Base-by-base conservation (phyloP, 2,329 filamentous ascomycete genomes). In the Venturia nashicola region DNA sequence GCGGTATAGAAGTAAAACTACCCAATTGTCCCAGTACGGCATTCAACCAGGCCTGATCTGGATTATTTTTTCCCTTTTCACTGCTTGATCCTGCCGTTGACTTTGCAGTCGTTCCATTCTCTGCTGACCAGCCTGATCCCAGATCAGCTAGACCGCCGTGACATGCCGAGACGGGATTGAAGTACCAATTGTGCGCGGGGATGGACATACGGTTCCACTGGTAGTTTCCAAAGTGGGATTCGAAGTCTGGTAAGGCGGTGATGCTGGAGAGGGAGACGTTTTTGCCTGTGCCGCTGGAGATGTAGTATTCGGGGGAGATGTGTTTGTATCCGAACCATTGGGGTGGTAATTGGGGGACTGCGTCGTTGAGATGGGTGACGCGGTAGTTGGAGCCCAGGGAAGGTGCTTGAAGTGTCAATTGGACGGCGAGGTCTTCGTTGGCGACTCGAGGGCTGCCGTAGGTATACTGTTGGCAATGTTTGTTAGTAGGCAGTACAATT, bases 281-380 rank as follows among this genome's bases (percentile, higher is more conserved):
- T 59, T 59, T 18, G 54, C 36, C 36, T 9, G 54, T 59, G 14
- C 18, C 9, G 27, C n/a, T 23, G 36, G 54, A 59, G n/a, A 59
- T 59, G 54, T 59, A 59, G 54, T 59, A 59, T 20, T 59, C 54
- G 16, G 54, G 54, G 27, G 54, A 59, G 7, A 59, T 59, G 36
- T 59, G 54, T 40, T 59, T 40, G 54, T 59, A 59, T 9, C 54
- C 54, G 23, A 59, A 36, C 36, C 27, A 36, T n/a, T n/a, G 18
- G 20, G 32, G 27, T 36, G 54, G 54, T 6, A 36, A 16, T 59
- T 59, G 54, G 27, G 54, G 54, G 3, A 59, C 54, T 8, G 54
- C 32, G 36, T 59, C 54, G n/a, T 34, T 36, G 20, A 59, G 27
- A 59, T 59, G 54, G 12, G 54, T 59, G n/a, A 59, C 27, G 27